Percentiles rank a stretch among this genome's conserved stretches.
Evolutionary conservation across 352 stramenopile species (phyloP).

Genomic region (Globisporangium iwayamae): DNA sequence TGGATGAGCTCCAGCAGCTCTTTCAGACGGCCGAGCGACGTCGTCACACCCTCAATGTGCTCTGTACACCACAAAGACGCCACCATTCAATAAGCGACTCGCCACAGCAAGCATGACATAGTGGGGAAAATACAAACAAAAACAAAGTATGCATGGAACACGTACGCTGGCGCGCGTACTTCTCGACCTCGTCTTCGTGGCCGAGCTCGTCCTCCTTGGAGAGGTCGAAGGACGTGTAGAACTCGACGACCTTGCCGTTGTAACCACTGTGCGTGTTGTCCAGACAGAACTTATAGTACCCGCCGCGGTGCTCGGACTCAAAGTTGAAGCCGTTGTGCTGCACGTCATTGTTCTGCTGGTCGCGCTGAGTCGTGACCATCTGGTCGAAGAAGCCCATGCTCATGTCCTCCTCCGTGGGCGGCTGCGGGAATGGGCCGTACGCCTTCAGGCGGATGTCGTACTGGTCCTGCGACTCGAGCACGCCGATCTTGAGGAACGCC

Average conservation of each 20-base stretch:
- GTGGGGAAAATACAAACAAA: neutral
- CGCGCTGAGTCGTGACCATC: constrained; percentile 55
- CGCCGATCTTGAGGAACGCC: constrained; percentile 77
- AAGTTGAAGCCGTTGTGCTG: constrained; percentile 88
- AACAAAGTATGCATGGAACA: neutral
- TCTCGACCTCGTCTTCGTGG: constrained; percentile 71
- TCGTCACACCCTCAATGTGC: constrained; percentile 64
- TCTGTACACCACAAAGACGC: constrained; percentile 27
- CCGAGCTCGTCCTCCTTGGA: constrained; percentile 72
- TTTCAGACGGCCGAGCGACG: constrained; percentile 56
- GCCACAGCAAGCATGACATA: neutral
- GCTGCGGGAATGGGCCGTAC: constrained; percentile 57
- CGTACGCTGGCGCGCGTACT: constrained; percentile 60
- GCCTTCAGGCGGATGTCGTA: constrained; percentile 80
- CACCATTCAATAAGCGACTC: neutral
- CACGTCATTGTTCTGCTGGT: constrained; percentile 70
- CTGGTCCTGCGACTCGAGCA: constrained; percentile 60
- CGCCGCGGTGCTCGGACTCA: constrained; percentile 76
- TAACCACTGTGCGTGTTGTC: constrained; percentile 72
- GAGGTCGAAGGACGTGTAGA: constrained; percentile 79
- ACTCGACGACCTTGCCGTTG: constrained; percentile 67
- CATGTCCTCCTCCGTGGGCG: constrained; percentile 42
- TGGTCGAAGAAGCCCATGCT: constrained; percentile 78
- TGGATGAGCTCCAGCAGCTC: constrained; percentile 67
- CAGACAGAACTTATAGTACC: constrained; percentile 86